Percentiles rank a stretch among this genome's conserved stretches.
Evolutionary conservation across 495 filamentous ascomycete species (phyloP).

Genomic region (Daldinia loculata): DNA sequence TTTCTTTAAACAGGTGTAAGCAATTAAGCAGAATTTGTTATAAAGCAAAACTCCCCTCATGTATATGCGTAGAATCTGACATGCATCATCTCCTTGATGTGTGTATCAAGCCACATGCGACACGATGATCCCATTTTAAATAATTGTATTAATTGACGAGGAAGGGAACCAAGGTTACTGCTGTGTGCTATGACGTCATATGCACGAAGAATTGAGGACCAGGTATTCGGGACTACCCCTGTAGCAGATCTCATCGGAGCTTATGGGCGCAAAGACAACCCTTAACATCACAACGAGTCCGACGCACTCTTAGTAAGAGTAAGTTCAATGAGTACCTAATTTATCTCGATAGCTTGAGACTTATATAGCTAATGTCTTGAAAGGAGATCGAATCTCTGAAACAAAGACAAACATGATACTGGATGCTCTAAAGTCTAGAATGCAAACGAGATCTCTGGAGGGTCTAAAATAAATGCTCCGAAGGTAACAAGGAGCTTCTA

Average conservation of each 20-base stretch:
- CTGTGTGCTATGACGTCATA: background rate
- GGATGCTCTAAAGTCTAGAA: conserved; percentile 30
- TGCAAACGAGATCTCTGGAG: conserved; percentile 15
- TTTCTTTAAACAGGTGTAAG: background rate
- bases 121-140: background rate
- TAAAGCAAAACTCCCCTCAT: no score
- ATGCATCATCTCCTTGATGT: background rate
- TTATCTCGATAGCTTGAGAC: background rate
- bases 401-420: background rate
- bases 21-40: background rate
- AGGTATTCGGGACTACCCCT: background rate
- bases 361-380: background rate
- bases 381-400: background rate
- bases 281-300: background rate
- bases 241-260: background rate
- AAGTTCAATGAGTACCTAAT: background rate
- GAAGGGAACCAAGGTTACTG: background rate
- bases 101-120: background rate
- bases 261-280: background rate
- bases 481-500: conserved; percentile 32
- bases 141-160: background rate
- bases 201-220: background rate
- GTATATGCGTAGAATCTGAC: background rate
- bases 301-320: background rate
- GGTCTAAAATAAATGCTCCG: conserved; percentile 35